A percentile compares a stretch with the other conserved stretches of the same genome.
Evolutionary conservation across 306 rosid genomes (phyloP).

Genomic region (Amphicarpaea edgeworthii): DNA sequence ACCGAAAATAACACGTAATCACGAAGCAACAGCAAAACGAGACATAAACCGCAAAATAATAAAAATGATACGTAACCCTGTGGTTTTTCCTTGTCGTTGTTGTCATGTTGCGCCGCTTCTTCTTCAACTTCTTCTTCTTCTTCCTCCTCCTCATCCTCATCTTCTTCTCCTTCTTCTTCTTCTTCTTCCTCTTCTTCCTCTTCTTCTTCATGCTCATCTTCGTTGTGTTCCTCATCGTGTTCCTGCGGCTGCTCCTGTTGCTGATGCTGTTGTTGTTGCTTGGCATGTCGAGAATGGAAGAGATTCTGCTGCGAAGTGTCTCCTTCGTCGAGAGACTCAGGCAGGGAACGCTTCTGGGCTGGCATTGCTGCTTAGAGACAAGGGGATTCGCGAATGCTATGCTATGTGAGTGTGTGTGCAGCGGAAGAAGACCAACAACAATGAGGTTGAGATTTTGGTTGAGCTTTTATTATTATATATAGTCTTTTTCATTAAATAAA

Average conservation of each 20-base stretch:
- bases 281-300: constrained; percentile 56
- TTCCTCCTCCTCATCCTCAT: constrained; percentile 22
- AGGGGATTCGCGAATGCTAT: constrained; percentile 33
- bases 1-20: constrained; percentile 19
- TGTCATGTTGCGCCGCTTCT: constrained; percentile 43
- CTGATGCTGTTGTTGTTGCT: constrained; percentile 57
- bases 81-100: constrained; percentile 46
- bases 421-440: neutral
- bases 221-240: constrained; percentile 3
- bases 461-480: neutral
- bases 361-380: constrained; percentile 69
- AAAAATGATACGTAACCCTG: constrained; percentile 64
- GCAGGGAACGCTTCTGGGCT: constrained; percentile 83
- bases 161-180: neutral
- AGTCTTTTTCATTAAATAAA: neutral
- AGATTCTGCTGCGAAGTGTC: constrained; percentile 46
- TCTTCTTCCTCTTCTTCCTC: constrained; percentile 13
- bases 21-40: constrained; percentile 14
- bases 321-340: constrained; percentile 55
- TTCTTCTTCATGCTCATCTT: constrained; percentile 27
- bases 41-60: neutral
- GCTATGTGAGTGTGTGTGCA: constrained; percentile 18
- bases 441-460: constrained; percentile 37
- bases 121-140: constrained; percentile 41
- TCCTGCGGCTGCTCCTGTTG: constrained; percentile 37